Evolutionary conservation across 371 early-diverging fungal genomes (phyloP), one percentile per base, ranked within the genome.

Genomic region (Nosema muscidifuracis): DNA sequence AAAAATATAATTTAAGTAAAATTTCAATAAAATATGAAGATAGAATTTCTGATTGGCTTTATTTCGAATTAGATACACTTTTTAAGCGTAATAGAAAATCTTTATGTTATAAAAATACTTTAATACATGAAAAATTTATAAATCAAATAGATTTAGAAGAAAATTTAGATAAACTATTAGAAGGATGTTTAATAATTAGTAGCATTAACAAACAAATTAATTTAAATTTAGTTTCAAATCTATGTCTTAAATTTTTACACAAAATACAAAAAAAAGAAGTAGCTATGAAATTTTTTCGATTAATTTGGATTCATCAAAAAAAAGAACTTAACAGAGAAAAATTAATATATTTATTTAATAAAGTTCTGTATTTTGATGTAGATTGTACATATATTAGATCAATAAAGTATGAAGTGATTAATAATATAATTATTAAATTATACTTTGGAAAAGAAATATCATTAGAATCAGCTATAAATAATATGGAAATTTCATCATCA

Each of bases 31-130:
- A 55, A n/a, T 26, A 53, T 36, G 34, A 53, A 26, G 47, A 66
- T 34, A 12, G 51, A 30, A 26, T 66, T 55, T 15, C 36, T 55
- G 67, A 66, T 13, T 47, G 51, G 30, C 36, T 38, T 10, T 51
- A 31, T 40, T 38, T 26, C 10, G 40, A 26, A 22, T 15, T 66
- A 22, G 38, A 26, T 16, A 20, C 9, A 3, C 31, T 26, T 18
- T 38, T 38, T 15, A 47, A 53, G 28, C 12, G 13, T 7, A 51
- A 18, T 24, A 34, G 12, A 40, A 24, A 3, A 34, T 60, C 30
- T 2, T 10, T n/a, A 16, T n/a, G 4, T 6, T 47, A 12, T 20
- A 4, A 47, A 47, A 47, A 47, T n/a, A 12, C 4, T 47, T 12
- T 47, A 47, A n/a, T 4, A 13, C n/a, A 4, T n/a, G 4, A 12